Conservation (phyloP, 2,329 filamentous ascomycete genomes). For the Colletotrichum falcatum region DNA sequence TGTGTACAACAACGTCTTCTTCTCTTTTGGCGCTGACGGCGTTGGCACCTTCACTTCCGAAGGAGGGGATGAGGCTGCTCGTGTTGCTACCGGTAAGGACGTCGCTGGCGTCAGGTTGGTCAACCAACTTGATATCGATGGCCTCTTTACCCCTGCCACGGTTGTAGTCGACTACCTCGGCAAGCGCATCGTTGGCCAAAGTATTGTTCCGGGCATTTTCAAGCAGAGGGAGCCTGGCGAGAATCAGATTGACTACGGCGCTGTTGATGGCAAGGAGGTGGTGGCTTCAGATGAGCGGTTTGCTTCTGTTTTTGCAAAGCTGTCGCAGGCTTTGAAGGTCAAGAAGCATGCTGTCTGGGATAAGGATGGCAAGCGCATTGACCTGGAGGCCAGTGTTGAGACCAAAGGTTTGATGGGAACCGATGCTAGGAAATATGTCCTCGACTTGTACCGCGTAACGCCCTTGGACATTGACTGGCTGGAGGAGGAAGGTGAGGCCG, state of each 20-base stretch:
- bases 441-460: constrained; percentile 94
- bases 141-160: constrained; percentile 94
- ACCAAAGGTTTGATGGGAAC: constrained; percentile 98
- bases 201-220: constrained; percentile 98
- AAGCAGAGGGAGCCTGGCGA: constrained; percentile 97
- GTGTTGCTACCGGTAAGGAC: constrained; percentile 96
- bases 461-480: constrained; percentile 92
- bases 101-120: constrained; percentile 93
- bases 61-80: constrained; percentile 94
- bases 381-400: constrained; percentile 95
- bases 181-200: constrained; percentile 96
- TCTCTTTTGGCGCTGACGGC: constrained; percentile 97
- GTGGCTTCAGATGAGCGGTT: constrained; percentile 93
- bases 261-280: constrained; percentile 95
- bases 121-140: constrained; percentile 96
- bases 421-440: constrained; percentile 96
- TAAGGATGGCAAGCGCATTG: constrained; percentile 90
- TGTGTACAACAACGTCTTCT: constrained; percentile 99
- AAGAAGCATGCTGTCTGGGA: constrained; percentile 99
- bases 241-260: constrained; percentile 98
- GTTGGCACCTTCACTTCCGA: constrained; percentile 97
- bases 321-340: constrained; percentile 89
- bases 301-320: constrained; percentile 83
- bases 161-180: constrained; percentile 97
- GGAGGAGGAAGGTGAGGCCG: constrained; percentile 73